Percentiles rank a stretch among this genome's conserved stretches.
These are phyloP conservation scores for Eucalyptus pumila DNA, from an alignment of 345 rosid species.

Conservation along the genomic window DNA sequence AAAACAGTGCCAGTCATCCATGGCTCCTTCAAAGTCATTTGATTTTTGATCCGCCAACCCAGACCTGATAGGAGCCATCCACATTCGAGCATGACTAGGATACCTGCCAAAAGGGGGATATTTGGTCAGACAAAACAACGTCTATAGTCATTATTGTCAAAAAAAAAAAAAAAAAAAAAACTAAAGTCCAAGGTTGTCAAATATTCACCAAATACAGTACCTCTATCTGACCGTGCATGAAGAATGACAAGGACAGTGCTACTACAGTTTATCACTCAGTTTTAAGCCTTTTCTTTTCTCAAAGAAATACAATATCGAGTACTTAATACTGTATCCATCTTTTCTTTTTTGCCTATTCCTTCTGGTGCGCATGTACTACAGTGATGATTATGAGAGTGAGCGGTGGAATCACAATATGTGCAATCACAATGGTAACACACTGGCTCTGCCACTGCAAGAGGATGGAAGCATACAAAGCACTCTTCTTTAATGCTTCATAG, in stretches of 20 bases:
- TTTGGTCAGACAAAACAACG: background rate
- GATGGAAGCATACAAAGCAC: background rate
- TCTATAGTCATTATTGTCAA: background rate
- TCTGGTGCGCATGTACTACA: background rate
- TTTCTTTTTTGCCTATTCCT: background rate
- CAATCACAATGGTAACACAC: background rate
- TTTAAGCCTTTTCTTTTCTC: background rate
- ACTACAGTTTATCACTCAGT: background rate
- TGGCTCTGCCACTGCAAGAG: background rate
- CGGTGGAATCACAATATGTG: background rate
- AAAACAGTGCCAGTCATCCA: conserved; percentile 85
- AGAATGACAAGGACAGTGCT: background rate
- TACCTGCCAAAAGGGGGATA: conserved; percentile 36
- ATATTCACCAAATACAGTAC: background rate
- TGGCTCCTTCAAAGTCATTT: conserved; percentile 56
- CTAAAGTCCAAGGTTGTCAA: background rate
- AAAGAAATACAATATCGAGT: background rate
- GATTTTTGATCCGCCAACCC: conserved; percentile 50
- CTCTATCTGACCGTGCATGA: background rate
- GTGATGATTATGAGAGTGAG: background rate
- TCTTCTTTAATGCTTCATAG: background rate
- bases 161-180: background rate
- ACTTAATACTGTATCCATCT: background rate
- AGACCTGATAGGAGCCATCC: conserved; percentile 88
- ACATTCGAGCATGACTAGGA: conserved; percentile 99